phyloP scores from a whole-genome alignment of 257 asterid species.

The Marsdenia floribunda region DNA sequence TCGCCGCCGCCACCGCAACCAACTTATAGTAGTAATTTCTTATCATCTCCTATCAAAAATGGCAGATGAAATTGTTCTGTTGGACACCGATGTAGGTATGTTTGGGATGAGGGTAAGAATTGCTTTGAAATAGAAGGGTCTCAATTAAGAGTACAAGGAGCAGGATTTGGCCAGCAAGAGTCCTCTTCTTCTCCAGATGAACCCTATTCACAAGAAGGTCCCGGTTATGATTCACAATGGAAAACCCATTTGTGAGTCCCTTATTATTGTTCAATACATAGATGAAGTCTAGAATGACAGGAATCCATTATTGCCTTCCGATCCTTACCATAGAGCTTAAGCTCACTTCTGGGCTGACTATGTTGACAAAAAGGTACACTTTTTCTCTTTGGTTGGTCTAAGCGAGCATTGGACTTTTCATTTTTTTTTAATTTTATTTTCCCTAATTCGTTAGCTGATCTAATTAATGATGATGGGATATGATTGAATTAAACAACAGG shows the following conservation, averaged over 20 bases:
- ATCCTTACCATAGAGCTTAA: conserved; percentile 10
- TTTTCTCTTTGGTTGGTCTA: conserved; percentile 4
- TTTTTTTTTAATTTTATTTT: no score
- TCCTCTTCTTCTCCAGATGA: conserved; percentile 9
- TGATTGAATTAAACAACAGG: conserved; percentile 19
- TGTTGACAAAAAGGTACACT: conserved; percentile 3
- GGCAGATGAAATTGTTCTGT: conserved; percentile 15
- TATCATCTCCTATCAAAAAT: no score
- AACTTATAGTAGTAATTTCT: no score
- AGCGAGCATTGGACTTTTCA: no score
- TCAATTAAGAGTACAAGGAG: conserved; percentile 36
- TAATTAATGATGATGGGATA: background rate
- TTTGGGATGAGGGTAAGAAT: conserved; percentile 42
- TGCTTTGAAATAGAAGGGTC: conserved; percentile 43
- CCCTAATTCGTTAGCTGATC: background rate
- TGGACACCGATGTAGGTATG: conserved; percentile 29
- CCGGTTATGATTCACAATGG: conserved; percentile 7
- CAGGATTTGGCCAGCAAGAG: conserved; percentile 21
- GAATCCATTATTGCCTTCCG: conserved; percentile 15
- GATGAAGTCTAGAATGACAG: conserved; percentile 7
- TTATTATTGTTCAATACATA: conserved; percentile 5
- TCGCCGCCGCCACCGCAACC: no score
- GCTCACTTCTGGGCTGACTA: conserved; percentile 14
- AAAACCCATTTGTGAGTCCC: conserved; percentile 12
- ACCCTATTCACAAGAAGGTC: conserved; percentile 11